Evolutionary conservation across 2,329 filamentous ascomycete species (phyloP), one percentile per base, ranked within the genome.

Genomic region (Leptosphaerulina australis): DNA sequence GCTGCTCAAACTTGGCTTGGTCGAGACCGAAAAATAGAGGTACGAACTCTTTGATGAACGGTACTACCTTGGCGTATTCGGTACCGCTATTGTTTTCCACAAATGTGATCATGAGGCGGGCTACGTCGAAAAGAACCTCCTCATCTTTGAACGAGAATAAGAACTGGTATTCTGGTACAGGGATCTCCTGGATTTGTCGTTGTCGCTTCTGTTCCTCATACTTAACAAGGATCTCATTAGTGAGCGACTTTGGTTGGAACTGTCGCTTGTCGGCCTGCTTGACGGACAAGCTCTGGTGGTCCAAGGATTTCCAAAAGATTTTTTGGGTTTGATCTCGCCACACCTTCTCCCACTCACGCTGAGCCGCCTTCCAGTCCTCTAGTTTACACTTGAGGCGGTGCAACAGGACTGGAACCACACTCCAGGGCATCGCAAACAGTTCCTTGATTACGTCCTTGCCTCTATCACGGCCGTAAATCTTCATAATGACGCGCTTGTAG

Each of bases 301-400:
- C 94, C 43, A 99, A 84, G 71, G 91, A 96, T 77, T 91, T 95
- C 76, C 95, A 90, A 74, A 97, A 96, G 78, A 96, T 93, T 66
- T 88, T 87, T 68, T 96, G 88, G 18, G 93, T 97, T 76, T 97
- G 94, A 39, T 91, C 87, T 57, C 94, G 91, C 94, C 94, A 99
- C 6, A 99, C 91, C 75, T 97, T 97, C 73, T 97, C 92, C 94
- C 94, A 99, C 70, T 99, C 95, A 24, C 94, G 90, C 79, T 90
- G 92, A 5, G 91, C 93, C 61, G 95, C 92, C 58, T 96, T 91
- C 94, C 94, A 99, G 66, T 97, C 92, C 72, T 99, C 94, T 34
- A 95, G 87, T 71, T 97, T 97, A 66, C 95, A 90, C 76, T 97
- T 97, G 62, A 99, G 81, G 10, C 94, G 85, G 41, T 90, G 88